A percentile compares a stretch with the other conserved stretches of the same genome.
phyloP scores from a whole-genome alignment of 371 early-diverging fungal species.

The Funneliformis caledonium region DNA sequence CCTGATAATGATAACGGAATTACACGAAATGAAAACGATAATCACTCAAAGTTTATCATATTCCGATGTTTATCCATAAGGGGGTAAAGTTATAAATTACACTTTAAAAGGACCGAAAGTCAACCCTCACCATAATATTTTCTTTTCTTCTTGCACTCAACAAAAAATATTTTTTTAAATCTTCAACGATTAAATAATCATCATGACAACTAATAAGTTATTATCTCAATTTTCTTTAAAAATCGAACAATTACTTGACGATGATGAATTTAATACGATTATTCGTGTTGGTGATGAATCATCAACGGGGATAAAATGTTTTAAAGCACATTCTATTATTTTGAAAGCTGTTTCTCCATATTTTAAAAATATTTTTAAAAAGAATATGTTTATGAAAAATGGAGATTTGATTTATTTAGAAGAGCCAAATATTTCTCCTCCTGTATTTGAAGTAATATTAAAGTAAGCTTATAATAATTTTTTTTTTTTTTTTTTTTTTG shows the following conservation, averaged over 20 bases:
- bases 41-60: too few species aligned
- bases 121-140: too few species aligned
- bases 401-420: conserved; percentile 2
- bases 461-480: background rate
- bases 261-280: conserved; percentile 29
- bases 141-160: too few species aligned
- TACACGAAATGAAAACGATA: too few species aligned
- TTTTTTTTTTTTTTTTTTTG: background rate
- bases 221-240: conserved; percentile 15
- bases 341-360: conserved; percentile 18
- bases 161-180: background rate
- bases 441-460: conserved; percentile 26
- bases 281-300: conserved; percentile 18
- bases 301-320: background rate
- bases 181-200: background rate
- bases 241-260: conserved; percentile 30
- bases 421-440: conserved; percentile 25
- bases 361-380: conserved; percentile 2
- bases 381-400: background rate
- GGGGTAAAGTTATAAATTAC: too few species aligned
- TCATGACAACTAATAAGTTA: conserved; percentile 13
- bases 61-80: too few species aligned
- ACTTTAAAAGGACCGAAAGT: too few species aligned
- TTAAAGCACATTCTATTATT: conserved; percentile 37
- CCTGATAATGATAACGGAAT: too few species aligned